These are phyloP conservation scores for Themeda triandra DNA, from an alignment of 176 grass and related monocot species.

Conservation along the genomic window DNA sequence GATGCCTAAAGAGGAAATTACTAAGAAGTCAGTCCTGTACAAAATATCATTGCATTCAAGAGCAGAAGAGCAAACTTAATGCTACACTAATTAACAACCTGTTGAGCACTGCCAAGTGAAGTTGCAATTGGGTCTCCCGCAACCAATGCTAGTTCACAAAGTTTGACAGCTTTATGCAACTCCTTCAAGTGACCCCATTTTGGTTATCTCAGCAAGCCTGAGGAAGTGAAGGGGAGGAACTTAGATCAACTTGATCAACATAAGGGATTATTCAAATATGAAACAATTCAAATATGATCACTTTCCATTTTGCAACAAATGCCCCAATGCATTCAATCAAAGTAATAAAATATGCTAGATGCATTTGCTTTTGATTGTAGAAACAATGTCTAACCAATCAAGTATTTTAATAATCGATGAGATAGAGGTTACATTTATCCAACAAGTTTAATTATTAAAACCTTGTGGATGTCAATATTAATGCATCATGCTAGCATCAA, in stretches of 20 bases:
- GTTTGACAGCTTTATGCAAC: conserved; percentile 88
- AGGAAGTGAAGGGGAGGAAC: neutral
- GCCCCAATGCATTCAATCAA: neutral
- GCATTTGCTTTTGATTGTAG: neutral
- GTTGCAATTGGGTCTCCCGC: conserved; percentile 69
- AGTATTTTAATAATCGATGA: neutral
- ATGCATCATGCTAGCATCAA: too few species aligned
- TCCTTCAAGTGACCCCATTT: conserved; percentile 98
- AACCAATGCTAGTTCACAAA: conserved; percentile 84
- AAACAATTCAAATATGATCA: neutral
- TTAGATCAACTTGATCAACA: conserved; percentile 26
- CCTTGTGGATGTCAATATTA: too few species aligned
- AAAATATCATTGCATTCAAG: conserved; percentile 17
- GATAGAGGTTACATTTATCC: neutral
- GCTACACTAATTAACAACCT: conserved; percentile 40
- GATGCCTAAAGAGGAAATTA: conserved; percentile 59
- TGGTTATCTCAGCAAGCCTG: conserved; percentile 93
- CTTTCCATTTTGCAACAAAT: neutral
- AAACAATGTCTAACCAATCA: neutral
- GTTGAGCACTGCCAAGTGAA: conserved; percentile 69
- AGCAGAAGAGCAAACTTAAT: neutral
- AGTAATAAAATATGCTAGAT: neutral
- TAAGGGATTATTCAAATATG: neutral
- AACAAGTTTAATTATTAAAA: neutral
- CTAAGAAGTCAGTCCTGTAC: conserved; percentile 31